Conservation (phyloP, 257 asterid genomes). For the Ajuga chamaepitys region DNA sequence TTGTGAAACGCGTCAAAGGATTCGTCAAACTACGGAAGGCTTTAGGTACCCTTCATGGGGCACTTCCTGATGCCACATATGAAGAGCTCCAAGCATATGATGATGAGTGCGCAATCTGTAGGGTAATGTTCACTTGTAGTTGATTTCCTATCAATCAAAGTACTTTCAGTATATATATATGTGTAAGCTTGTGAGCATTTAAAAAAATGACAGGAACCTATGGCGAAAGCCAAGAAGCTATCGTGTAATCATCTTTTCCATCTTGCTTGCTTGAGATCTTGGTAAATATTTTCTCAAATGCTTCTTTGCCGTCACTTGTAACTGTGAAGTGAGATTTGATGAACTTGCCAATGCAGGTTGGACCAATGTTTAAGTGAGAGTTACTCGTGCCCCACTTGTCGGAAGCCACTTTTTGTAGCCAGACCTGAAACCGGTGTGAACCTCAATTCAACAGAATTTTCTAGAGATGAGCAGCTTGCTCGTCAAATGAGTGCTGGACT, state of each 20-base stretch:
- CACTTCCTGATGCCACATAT: constrained; percentile 84
- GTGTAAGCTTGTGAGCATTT: constrained; percentile 20
- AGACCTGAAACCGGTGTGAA: constrained; percentile 40
- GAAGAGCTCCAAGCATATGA: constrained; percentile 80
- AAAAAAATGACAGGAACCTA: constrained; percentile 65
- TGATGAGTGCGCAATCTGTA: constrained; percentile 94
- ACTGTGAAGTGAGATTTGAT: constrained; percentile 4
- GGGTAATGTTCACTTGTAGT: constrained; percentile 43
- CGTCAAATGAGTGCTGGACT: constrained; percentile 75
- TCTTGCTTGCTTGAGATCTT: constrained; percentile 91
- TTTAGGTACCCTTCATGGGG: constrained; percentile 84
- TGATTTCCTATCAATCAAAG: not conserved
- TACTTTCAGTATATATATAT: constrained; percentile 18
- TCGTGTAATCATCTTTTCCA: constrained; percentile 91
- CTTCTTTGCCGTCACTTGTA: not conserved
- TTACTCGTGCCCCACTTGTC: constrained; percentile 94
- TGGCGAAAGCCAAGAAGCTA: constrained; percentile 94
- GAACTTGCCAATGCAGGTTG: constrained; percentile 47
- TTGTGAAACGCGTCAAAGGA: constrained; percentile 67
- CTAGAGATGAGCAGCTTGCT: constrained; percentile 89
- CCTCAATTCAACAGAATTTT: constrained; percentile 41
- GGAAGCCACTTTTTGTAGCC: constrained; percentile 76
- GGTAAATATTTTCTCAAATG: constrained; percentile 33
- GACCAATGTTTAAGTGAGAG: constrained; percentile 86
- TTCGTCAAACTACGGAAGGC: constrained; percentile 74